Conservation (phyloP, 2,329 filamentous ascomycete genomes). For the Neopestalotiopsis sp. region DNA sequence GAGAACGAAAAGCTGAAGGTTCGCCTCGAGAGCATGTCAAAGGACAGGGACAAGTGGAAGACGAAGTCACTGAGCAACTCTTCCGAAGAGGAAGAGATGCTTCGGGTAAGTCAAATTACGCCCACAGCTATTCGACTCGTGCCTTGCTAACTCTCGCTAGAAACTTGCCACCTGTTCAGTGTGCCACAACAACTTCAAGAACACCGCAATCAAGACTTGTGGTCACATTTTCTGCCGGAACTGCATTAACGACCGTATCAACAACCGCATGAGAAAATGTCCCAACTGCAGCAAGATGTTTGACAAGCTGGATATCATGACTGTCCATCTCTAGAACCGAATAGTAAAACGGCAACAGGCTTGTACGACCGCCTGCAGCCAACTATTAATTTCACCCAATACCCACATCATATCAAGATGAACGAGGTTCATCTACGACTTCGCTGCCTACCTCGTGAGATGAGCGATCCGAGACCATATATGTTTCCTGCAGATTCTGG, state of each 20-base stretch:
- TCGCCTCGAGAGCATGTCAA: slow-evolving; percentile 77
- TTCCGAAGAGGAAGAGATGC: slow-evolving; percentile 81
- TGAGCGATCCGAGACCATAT: no score
- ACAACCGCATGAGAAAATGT: slow-evolving; percentile 91
- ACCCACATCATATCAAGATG: no score
- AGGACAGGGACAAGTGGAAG: slow-evolving; percentile 87
- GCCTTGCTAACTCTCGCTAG: slow-evolving; percentile 50
- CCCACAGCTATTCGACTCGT: not conserved
- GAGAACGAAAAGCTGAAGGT: slow-evolving; percentile 83
- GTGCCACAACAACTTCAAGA: slow-evolving; percentile 92
- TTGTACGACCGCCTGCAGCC: not conserved
- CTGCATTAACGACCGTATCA: slow-evolving; percentile 88
- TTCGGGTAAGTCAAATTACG: slow-evolving; percentile 71
- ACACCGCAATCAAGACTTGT: slow-evolving; percentile 90
- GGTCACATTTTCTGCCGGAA: slow-evolving; percentile 92
- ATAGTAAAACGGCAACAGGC: not conserved
- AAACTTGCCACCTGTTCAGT: slow-evolving; percentile 86
- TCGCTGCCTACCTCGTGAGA: no score
- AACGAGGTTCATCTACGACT: no score
- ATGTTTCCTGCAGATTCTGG: no score
- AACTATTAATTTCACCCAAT: not conserved
- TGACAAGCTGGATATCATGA: slow-evolving; percentile 88
- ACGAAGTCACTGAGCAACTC: slow-evolving; percentile 81
- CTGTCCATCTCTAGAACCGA: slow-evolving; percentile 56
- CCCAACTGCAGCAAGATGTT: slow-evolving; percentile 93